Evolutionary conservation across 495 filamentous ascomycete species (phyloP), one percentile per base, ranked within the genome.

Genomic region (Neurospora pannonica): DNA sequence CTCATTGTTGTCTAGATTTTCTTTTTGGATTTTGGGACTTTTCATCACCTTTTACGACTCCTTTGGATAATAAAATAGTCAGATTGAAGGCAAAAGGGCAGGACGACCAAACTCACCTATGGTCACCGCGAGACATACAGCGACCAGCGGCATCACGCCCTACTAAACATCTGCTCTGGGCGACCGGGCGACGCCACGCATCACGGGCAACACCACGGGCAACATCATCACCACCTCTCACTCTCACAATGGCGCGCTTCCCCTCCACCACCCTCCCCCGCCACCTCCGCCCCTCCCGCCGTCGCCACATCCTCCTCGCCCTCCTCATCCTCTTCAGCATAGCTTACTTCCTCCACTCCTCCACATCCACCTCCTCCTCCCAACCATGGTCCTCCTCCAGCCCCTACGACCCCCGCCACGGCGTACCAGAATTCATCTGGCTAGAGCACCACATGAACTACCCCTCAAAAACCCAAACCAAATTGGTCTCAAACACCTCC

Each of bases 361-460:
- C 74, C 38, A n/a, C n/a, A n/a, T 24, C 71, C 34, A 38, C 72
- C 36, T 62, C 72, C 37, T 34, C 48, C 13, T 42, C n/a, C n/a
- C n/a, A n/a, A n/a, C n/a, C n/a, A n/a, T n/a, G n/a, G n/a, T n/a
- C n/a, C n/a, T n/a, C n/a, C n/a, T n/a, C n/a, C n/a, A n/a, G n/a
- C n/a, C n/a, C n/a, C n/a, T n/a, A 5, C 0, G 38, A 40, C 38
- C 38, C 38, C 38, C 38, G 11, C 43, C 43, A 24, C 21, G 13
- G 34, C n/a, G 13, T 38, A 10, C 34, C 28, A 11, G 80, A 83
- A 37, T 81, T 80, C 19, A 11, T 70, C 19, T 19, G 71, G 36
- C 78, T 84, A 9, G 69, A 79, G 34, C 76, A 40, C 4, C 71
- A 77, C 72, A 84, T 84, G 83, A 84, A 84, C 71, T 74, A 72